Evolutionary conservation across 768 basidiomycete species (phyloP), one percentile per base, ranked within the genome.

Genomic region (Phylloporus sp.): DNA sequence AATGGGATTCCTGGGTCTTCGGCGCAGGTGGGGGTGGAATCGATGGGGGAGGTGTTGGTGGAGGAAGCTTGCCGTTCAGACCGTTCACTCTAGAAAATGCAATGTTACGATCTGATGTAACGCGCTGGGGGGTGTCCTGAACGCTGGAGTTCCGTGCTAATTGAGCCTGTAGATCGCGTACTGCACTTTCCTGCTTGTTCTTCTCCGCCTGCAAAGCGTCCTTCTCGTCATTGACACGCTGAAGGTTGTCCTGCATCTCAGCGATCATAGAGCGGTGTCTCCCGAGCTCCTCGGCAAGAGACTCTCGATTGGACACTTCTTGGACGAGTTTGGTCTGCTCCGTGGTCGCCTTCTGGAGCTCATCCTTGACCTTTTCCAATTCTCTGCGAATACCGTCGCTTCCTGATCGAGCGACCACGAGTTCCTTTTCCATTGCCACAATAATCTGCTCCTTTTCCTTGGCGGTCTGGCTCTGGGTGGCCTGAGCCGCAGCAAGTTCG

Each of bases 11-110:
- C 51, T 48, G 69, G 40, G 49, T 69, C 62, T 48, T 78, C 21
- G 89, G 89, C 5, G 84, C 80, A 15, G 88, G 89, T 18, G 89
- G 89, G 1, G 93, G 93, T 10, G 90, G 79, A 26, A 86, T 77
- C 0, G 92, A 93, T 10, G 93, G 90, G 9, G 92, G 91, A 1
- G 65, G 66, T 0, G 86, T 87, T 0, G 88, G 86, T 15, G 91
- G 92, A 24, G 91, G 91, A 14, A 87, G 77, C 66, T 92, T 93
- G 23, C 80, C 69, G 33, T 86, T 79, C 39, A 89, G 65, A 34
- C 78, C 79, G 48, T 76, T 77, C 44, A 76, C 68, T 46, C 86
- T 78, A 28, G 73, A 74, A 59, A 78, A 84, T 10, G 78, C 65
- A 26, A 75, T 51, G 40, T 69, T 75, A 13, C 81, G 78, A 28